Percentiles rank a stretch among this genome's conserved stretches.
phyloP scores from a whole-genome alignment of 2,329 filamentous ascomycete genomes.

The Periconia macrospinosa region DNA sequence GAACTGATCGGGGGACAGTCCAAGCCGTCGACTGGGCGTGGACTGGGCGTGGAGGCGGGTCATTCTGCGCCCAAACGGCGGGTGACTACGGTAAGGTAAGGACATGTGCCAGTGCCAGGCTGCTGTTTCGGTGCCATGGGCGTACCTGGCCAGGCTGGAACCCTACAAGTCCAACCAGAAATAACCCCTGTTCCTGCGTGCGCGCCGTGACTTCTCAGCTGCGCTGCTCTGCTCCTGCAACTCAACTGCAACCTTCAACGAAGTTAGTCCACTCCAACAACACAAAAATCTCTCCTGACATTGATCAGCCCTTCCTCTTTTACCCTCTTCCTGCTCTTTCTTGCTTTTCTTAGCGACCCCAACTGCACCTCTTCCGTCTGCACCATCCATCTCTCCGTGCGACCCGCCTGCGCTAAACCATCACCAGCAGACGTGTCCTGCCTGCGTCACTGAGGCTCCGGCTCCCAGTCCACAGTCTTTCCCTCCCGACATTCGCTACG shows the following conservation, averaged over 20 bases:
- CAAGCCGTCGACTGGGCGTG: too few relatives aligned
- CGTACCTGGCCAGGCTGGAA: not conserved
- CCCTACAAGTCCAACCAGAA: not conserved
- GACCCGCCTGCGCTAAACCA: not conserved
- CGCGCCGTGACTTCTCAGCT: too few relatives aligned
- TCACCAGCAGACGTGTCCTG: constrained; percentile 10
- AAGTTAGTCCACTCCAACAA: not conserved
- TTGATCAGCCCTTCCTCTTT: not conserved
- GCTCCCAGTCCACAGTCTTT: constrained; percentile 28
- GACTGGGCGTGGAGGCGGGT: not conserved
- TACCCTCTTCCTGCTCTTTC: not conserved
- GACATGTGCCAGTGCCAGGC: not conserved
- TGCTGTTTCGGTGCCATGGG: not conserved
- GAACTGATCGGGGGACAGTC: not conserved
- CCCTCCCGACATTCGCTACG: constrained; percentile 32
- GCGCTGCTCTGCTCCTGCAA: not conserved
- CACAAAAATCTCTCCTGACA: not conserved
- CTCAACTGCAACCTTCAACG: not conserved
- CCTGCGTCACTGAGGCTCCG: constrained; percentile 11
- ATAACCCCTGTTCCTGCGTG: not conserved
- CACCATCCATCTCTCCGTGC: not conserved
- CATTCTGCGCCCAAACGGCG: not conserved
- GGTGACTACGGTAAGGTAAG: not conserved
- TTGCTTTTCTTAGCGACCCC: not conserved
- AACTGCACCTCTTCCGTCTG: not conserved